Evolutionary conservation across 257 asterid genomes (phyloP).

Genomic region (Primulina huaijiensis): DNA sequence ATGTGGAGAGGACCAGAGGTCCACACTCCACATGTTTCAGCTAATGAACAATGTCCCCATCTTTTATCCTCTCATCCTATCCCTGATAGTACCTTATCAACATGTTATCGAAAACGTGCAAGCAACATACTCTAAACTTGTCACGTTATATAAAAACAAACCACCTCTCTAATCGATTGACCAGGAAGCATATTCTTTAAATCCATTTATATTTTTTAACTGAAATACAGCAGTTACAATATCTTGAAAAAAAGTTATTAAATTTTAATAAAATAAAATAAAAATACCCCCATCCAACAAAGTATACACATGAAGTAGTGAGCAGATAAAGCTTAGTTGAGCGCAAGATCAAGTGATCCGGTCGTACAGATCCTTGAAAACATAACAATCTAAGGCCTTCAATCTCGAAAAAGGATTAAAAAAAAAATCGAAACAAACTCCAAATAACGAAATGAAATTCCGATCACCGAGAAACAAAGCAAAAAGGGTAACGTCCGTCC

Average conservation of each 20-base stretch:
- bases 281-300: background rate
- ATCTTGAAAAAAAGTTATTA: no score
- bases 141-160: no score
- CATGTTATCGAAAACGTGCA: no score
- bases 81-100: background rate
- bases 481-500: no score
- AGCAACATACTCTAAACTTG: no score
- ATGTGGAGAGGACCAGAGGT: background rate
- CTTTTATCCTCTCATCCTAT: background rate
- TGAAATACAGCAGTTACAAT: no score
- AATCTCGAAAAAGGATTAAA: background rate
- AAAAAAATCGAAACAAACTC: background rate
- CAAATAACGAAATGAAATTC: background rate
- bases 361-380: background rate
- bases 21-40: background rate
- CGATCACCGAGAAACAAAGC: background rate
- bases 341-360: background rate
- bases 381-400: background rate
- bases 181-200: background rate
- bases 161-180: background rate
- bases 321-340: background rate
- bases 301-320: background rate
- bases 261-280: no score
- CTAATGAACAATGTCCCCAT: background rate
- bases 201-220: no score